phyloP scores from a whole-genome alignment of 2,329 filamentous ascomycete species.

The Chaetomium strumarium region DNA sequence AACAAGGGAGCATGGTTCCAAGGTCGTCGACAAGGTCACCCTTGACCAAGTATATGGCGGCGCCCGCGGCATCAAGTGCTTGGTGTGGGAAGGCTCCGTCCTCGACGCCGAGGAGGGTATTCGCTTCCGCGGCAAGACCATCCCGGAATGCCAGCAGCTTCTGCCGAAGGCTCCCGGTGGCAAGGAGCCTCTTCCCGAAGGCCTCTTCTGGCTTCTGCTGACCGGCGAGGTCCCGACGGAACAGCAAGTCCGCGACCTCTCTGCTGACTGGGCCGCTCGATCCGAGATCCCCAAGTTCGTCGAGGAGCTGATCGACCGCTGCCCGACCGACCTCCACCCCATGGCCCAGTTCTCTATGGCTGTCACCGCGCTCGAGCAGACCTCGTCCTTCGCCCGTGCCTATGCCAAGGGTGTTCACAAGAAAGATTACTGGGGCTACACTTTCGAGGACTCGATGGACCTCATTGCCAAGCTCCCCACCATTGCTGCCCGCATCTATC shows the following conservation, averaged over 20 bases:
- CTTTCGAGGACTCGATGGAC: slow-evolving; percentile 99
- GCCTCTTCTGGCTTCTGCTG: slow-evolving; percentile 99
- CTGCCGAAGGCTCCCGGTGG: slow-evolving; percentile 96
- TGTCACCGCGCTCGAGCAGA: slow-evolving; percentile 96
- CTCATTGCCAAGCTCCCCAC: slow-evolving; percentile 98
- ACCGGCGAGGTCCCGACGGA: slow-evolving; percentile 96
- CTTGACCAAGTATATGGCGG: slow-evolving; percentile 99
- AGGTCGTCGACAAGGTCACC: slow-evolving; percentile 94
- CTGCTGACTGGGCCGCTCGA: slow-evolving; percentile 97
- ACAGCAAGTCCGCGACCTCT: slow-evolving; percentile 97
- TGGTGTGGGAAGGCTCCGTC: slow-evolving; percentile 98
- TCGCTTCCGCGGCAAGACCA: slow-evolving; percentile 98
- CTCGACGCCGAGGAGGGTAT: slow-evolving; percentile 99
- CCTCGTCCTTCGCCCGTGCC: slow-evolving; percentile 95
- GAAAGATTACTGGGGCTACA: slow-evolving; percentile 99
- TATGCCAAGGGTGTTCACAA: slow-evolving; percentile 99
- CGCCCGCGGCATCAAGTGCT: slow-evolving; percentile 96
- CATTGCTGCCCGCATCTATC: slow-evolving; percentile 98
- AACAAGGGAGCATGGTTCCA: slow-evolving; percentile 82
- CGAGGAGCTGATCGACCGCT: slow-evolving; percentile 99
- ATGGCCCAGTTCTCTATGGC: slow-evolving; percentile 99
- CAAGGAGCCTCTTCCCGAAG: slow-evolving; percentile 94
- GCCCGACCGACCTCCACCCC: slow-evolving; percentile 96
- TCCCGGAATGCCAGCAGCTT: slow-evolving; percentile 96
- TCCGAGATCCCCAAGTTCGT: slow-evolving; percentile 96